Percentiles rank a stretch among this genome's conserved stretches.
phyloP scores from a whole-genome alignment of 176 grass and related monocot genomes.

The Calamus simplicifolius region DNA sequence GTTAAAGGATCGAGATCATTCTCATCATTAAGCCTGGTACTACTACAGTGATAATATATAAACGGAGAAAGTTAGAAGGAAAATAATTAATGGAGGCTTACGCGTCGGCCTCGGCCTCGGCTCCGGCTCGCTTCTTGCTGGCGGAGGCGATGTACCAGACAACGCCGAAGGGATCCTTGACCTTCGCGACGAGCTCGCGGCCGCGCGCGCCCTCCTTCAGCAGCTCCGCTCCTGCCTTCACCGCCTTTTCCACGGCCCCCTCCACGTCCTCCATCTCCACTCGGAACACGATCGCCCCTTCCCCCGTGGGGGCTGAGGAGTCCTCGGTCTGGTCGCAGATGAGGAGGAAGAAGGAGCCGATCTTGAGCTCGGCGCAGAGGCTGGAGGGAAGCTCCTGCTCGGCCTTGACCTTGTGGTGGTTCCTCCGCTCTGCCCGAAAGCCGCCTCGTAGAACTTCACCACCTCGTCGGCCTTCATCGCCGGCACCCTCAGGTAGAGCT shows the following conservation, averaged over 20 bases:
- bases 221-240: slow-evolving; percentile 27
- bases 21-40: no score
- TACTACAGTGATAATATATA: no score
- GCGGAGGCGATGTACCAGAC: slow-evolving; percentile 28
- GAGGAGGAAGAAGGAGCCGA: slow-evolving; percentile 27
- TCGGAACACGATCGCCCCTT: slow-evolving; percentile 15
- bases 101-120: no score
- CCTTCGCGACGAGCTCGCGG: slow-evolving; percentile 6
- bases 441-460: slow-evolving; percentile 59
- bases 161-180: slow-evolving; percentile 52
- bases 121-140: not conserved
- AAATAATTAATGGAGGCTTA: no score
- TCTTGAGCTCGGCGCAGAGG: slow-evolving; percentile 52
- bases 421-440: slow-evolving; percentile 42
- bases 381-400: slow-evolving; percentile 35
- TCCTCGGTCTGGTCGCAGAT: slow-evolving; percentile 36
- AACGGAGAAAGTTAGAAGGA: no score
- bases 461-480: slow-evolving; percentile 41
- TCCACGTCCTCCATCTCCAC: slow-evolving; percentile 33
- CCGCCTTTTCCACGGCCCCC: slow-evolving; percentile 25
- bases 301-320: slow-evolving; percentile 2
- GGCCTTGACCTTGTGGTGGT: slow-evolving; percentile 51
- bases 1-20: no score
- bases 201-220: slow-evolving; percentile 10
- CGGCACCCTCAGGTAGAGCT: slow-evolving; percentile 33